Evolutionary conservation across 1,284 basidiomycete species (phyloP).

Genomic region (Rhodotorula glutinis): DNA sequence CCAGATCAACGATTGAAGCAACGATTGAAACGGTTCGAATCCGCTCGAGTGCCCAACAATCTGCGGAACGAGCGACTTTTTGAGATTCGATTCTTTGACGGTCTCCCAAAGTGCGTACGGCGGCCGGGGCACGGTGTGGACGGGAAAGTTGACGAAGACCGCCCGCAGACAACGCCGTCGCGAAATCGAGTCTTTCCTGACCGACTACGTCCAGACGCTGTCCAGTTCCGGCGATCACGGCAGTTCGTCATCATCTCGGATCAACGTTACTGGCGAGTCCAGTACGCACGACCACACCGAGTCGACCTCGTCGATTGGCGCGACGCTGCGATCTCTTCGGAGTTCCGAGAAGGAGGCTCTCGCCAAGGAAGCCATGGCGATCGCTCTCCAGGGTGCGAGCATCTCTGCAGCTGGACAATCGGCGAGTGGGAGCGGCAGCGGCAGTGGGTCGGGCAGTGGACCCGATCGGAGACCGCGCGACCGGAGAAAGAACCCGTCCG

Average conservation of each 20-base stretch:
- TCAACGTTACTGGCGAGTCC: not conserved
- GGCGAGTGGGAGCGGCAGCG: not conserved
- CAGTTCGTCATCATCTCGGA: slow-evolving; percentile 6
- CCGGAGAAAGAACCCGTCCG: not conserved
- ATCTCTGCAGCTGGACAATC: not conserved
- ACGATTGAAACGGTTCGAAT: slow-evolving; percentile 25
- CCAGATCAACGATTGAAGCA: slow-evolving; percentile 27
- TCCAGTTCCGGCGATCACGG: slow-evolving; percentile 1
- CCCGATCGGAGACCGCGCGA: not conserved
- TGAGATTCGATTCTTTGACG: slow-evolving; percentile 35
- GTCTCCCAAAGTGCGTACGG: slow-evolving; percentile 23
- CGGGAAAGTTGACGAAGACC: not conserved
- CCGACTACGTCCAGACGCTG: slow-evolving; percentile 28
- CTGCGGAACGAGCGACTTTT: slow-evolving; percentile 31
- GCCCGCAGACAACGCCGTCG: slow-evolving; percentile 15
- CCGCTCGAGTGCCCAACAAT: slow-evolving; percentile 17
- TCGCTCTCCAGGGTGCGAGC: not conserved
- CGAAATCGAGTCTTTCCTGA: slow-evolving; percentile 33
- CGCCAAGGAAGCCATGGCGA: not conserved
- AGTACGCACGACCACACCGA: slow-evolving; percentile 10
- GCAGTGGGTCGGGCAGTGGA: slow-evolving; percentile 6
- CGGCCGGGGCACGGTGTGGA: too few relatives aligned
- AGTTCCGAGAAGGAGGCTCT: slow-evolving; percentile 26
- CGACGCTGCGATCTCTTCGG: slow-evolving; percentile 21
- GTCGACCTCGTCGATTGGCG: slow-evolving; percentile 28